Conservation (phyloP, 2,329 filamentous ascomycete genomes). For the Ceratocystis destructans region DNA sequence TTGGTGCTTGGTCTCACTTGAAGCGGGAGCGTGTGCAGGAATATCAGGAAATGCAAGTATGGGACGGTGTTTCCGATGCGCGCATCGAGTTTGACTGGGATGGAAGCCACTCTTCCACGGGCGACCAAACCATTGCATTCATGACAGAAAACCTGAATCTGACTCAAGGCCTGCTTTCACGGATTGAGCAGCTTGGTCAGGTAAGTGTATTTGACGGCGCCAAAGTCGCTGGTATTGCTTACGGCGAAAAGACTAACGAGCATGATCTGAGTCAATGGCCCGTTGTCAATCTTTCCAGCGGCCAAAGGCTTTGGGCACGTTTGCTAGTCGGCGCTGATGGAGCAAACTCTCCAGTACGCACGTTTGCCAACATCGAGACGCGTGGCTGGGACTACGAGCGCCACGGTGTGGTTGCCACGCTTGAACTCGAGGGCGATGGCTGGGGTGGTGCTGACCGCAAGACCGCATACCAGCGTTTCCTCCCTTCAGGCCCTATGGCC, state of each 20-base stretch:
- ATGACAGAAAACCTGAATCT: constrained; percentile 95
- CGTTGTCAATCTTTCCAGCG: constrained; percentile 57
- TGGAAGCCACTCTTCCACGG: constrained; percentile 12
- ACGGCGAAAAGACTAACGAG: constrained; percentile 55
- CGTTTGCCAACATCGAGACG: constrained; percentile 74
- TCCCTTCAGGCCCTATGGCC: constrained; percentile 82
- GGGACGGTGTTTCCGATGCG: constrained; percentile 83
- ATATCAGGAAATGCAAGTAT: constrained; percentile 95
- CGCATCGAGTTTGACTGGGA: constrained; percentile 77
- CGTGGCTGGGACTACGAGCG: constrained; percentile 88
- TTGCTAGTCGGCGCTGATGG: constrained; percentile 88
- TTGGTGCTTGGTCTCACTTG: constrained; percentile 75
- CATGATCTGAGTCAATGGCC: constrained; percentile 80
- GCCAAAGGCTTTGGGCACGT: constrained; percentile 58
- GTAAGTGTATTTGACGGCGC: constrained; percentile 62
- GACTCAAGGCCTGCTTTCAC: constrained; percentile 59
- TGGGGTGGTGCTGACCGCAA: constrained; percentile 44
- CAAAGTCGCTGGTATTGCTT: constrained; percentile 63
- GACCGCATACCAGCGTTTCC: constrained; percentile 86
- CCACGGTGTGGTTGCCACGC: constrained; percentile 80
- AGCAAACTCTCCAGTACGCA: constrained; percentile 81
- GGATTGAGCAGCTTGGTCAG: constrained; percentile 54
- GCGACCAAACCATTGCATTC: constrained; percentile 59
- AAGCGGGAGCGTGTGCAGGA: constrained; percentile 61
- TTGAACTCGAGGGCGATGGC: constrained; percentile 53